Conservation (phyloP, 2,329 filamentous ascomycete genomes). For the Chalaropsis thielavioides region DNA sequence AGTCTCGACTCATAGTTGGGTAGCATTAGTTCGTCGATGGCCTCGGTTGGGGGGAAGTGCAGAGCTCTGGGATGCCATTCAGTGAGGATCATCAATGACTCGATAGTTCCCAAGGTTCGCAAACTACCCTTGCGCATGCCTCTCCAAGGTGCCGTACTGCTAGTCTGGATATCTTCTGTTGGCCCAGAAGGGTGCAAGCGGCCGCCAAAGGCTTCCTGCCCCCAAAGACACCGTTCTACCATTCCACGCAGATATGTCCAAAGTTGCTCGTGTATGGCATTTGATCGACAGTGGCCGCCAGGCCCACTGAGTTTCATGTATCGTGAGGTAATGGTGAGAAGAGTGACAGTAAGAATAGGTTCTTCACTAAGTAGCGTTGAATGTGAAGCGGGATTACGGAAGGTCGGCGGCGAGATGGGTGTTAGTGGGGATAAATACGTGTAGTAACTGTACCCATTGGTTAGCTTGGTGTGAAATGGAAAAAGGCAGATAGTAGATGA, state of each 20-base stretch:
- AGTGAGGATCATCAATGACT: conserved; percentile 83
- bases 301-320: conserved; percentile 70
- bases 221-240: conserved; percentile 91
- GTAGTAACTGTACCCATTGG: conserved; percentile 52
- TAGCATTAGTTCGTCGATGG: conserved; percentile 53
- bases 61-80: conserved; percentile 94
- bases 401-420: conserved; percentile 84
- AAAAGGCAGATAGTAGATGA: not conserved
- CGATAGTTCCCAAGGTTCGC: conserved; percentile 81
- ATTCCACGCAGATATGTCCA: conserved; percentile 91
- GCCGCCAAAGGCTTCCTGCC: conserved; percentile 77
- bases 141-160: conserved; percentile 55
- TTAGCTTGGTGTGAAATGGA: conserved; percentile 14
- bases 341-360: conserved; percentile 79
- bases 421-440: conserved; percentile 80
- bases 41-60: conserved; percentile 78
- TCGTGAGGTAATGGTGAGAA: conserved; percentile 80
- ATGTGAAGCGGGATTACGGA: conserved; percentile 68
- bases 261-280: conserved; percentile 85
- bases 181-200: conserved; percentile 15
- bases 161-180: conserved; percentile 53
- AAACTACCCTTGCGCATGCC: conserved; percentile 62
- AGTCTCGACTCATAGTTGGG: conserved; percentile 40
- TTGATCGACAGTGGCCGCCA: conserved; percentile 67
- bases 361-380: conserved; percentile 72